phyloP scores from a whole-genome alignment of 1,284 basidiomycete species.

The Uromyces viciae-fabae region DNA sequence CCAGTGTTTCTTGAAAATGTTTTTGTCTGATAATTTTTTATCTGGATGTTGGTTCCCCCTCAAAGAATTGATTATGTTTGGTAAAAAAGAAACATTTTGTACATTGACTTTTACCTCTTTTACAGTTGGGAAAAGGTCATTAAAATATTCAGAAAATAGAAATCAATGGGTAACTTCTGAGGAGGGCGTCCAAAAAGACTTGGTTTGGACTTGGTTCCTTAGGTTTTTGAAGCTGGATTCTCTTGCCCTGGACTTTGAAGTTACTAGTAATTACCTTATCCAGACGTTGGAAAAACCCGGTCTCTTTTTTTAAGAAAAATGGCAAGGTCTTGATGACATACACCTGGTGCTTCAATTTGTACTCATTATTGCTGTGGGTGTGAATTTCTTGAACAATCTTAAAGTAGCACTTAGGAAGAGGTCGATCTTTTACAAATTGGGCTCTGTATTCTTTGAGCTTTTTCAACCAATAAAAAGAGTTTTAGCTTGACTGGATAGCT shows the following conservation, averaged over 20 bases:
- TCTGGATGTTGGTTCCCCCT: neutral
- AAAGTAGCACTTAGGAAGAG: neutral
- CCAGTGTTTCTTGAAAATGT: constrained; percentile 2
- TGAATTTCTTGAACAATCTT: neutral
- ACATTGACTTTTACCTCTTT: neutral
- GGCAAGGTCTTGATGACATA: constrained; percentile 6
- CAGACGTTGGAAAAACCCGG: neutral
- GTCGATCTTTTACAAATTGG: neutral
- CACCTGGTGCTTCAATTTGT: neutral
- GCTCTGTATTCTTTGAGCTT: neutral
- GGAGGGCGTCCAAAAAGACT: neutral
- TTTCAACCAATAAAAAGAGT: neutral
- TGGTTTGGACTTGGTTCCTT: neutral
- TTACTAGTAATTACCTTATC: neutral
- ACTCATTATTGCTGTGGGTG: constrained; percentile 12
- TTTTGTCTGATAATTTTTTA: neutral
- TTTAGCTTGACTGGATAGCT: neutral
- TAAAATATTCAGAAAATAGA: constrained; percentile 13
- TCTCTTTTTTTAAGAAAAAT: neutral
- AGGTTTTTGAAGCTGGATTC: no score
- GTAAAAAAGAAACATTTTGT: neutral
- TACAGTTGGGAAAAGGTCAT: neutral
- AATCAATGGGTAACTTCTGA: neutral
- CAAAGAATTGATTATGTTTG: neutral
- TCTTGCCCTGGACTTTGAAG: neutral